Conservation (phyloP, 163 green algal genomes). For the Volvox carteri region DNA sequence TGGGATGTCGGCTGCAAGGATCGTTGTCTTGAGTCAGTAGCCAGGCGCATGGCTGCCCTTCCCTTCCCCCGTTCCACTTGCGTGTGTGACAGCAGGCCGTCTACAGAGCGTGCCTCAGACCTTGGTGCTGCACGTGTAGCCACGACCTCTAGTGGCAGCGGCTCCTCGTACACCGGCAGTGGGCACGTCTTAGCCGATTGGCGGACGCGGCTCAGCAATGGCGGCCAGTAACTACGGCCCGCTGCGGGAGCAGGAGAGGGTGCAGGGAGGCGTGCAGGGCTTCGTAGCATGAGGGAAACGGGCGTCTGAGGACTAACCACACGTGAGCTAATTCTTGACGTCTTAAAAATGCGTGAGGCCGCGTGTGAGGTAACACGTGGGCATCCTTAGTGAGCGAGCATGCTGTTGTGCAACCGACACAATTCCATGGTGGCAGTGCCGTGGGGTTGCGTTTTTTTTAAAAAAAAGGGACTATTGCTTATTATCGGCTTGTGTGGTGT, state of each 20-base stretch:
- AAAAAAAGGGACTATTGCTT: neutral
- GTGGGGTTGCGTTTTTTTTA: too few species aligned
- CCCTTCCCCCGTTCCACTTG: neutral
- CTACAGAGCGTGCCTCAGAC: neutral
- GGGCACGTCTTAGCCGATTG: constrained; percentile 32
- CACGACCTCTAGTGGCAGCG: neutral
- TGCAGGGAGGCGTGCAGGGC: too few species aligned
- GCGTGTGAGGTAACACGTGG: neutral
- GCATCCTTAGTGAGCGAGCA: neutral
- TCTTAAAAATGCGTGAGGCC: neutral
- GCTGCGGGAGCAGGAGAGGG: too few species aligned
- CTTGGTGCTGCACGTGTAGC: neutral
- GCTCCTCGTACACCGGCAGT: neutral
- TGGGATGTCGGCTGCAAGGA: too few species aligned
- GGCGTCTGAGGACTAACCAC: too few species aligned
- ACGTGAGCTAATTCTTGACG: neutral
- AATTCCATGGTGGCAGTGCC: neutral
- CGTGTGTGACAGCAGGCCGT: neutral
- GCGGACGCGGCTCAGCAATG: constrained; percentile 3
- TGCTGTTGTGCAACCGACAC: neutral
- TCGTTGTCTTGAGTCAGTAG: neutral
- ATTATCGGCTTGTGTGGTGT: neutral
- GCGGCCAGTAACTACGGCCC: constrained; percentile 6
- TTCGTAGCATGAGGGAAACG: too few species aligned
- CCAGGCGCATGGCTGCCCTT: neutral